Conservation (phyloP, 2,329 filamentous ascomycete genomes). For the Penicillium fuscoglaucum region DNA sequence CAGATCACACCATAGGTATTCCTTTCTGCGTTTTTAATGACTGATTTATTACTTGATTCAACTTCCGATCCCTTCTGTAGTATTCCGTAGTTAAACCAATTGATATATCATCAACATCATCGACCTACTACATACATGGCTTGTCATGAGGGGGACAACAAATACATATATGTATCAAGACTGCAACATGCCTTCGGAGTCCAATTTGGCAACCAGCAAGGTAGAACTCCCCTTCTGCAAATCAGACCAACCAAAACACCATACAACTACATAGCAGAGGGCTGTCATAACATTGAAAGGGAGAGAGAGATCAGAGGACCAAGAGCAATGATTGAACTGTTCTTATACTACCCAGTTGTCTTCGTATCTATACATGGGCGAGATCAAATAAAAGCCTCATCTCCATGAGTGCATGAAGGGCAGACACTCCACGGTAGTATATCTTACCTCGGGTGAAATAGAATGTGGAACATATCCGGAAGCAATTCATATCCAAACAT, state of each 20-base stretch:
- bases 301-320: not conserved
- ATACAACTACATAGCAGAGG: too few species aligned
- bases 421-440: not conserved
- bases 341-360: not conserved
- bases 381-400: not conserved
- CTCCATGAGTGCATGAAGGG: not conserved
- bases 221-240: not conserved
- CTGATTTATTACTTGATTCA: not conserved
- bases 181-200: not conserved
- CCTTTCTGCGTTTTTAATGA: not conserved
- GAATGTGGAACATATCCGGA: not conserved
- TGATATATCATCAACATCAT: not conserved
- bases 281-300: too few species aligned
- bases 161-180: not conserved
- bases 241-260: not conserved
- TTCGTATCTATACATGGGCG: not conserved
- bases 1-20: not conserved
- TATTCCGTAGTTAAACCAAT: not conserved
- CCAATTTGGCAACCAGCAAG: not conserved
- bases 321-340: not conserved
- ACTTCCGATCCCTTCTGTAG: not conserved
- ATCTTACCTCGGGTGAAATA: not conserved
- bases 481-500: not conserved
- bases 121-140: not conserved
- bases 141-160: not conserved